These are phyloP conservation scores for Magnolia kwangsiensis DNA, from an alignment of 164 flowering plant genomes.

Conservation along the genomic window DNA sequence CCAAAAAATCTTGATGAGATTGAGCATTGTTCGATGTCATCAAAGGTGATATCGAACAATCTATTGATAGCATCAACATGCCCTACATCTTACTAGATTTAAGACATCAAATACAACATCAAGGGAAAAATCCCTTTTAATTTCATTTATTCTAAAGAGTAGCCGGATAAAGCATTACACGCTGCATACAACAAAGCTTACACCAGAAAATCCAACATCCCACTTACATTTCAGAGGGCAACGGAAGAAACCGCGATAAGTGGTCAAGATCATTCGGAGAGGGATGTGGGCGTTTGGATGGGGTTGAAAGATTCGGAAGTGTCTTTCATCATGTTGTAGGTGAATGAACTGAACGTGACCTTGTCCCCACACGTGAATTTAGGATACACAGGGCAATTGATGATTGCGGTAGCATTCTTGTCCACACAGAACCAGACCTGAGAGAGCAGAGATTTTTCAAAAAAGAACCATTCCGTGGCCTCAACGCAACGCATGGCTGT, in stretches of 20 bases:
- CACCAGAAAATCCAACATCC: not conserved
- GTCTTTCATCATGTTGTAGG: not conserved
- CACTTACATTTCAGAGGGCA: not conserved
- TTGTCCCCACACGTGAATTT: not conserved
- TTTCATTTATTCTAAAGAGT: no score
- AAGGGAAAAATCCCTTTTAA: no score
- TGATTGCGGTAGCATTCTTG: not conserved
- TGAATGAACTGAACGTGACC: not conserved
- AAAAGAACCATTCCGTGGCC: not conserved
- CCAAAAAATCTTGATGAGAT: no score
- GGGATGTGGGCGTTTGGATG: not conserved
- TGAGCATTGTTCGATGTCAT: no score
- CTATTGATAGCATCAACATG: no score
- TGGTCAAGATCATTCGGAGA: not conserved
- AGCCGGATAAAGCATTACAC: no score
- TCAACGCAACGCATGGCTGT: not conserved
- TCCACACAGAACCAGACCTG: not conserved
- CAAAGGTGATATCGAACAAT: no score
- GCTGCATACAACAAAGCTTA: not conserved
- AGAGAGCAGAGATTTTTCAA: not conserved
- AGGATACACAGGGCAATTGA: not conserved
- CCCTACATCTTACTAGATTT: no score
- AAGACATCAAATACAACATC: no score
- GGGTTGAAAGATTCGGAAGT: not conserved
- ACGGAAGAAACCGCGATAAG: not conserved